These are phyloP conservation scores for Lactifluus volemus DNA, from an alignment of 768 basidiomycete species.

Conservation along the genomic window DNA sequence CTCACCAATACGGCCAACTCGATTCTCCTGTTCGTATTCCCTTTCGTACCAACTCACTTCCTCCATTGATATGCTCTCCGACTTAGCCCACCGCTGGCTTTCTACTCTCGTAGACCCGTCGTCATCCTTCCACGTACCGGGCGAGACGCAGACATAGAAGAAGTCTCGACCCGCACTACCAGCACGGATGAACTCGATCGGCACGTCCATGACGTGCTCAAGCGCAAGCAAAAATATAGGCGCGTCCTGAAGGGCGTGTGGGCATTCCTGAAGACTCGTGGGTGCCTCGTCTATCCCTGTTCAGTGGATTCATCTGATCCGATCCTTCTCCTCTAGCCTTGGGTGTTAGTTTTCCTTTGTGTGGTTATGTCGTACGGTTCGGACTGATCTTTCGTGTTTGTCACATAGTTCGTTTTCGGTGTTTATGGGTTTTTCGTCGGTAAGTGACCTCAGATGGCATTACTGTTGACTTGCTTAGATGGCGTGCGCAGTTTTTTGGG, in stretches of 20 bases:
- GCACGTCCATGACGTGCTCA: slow-evolving; percentile 72
- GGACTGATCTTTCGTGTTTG: background rate
- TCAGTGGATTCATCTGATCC: background rate
- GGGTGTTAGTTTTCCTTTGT: slow-evolving; percentile 40
- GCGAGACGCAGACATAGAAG: slow-evolving; percentile 20
- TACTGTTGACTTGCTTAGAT: background rate
- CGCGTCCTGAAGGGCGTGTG: slow-evolving; percentile 63
- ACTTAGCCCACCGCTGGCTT: slow-evolving; percentile 55
- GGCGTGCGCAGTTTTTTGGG: slow-evolving; percentile 62
- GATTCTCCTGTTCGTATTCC: slow-evolving; percentile 48
- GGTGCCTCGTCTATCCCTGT: slow-evolving; percentile 22
- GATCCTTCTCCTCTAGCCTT: slow-evolving; percentile 36
- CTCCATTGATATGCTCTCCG: background rate
- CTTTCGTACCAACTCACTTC: background rate
- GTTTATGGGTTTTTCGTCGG: slow-evolving; percentile 74
- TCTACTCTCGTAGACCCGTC: slow-evolving; percentile 63
- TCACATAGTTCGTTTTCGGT: slow-evolving; percentile 45
- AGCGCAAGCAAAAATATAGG: slow-evolving; percentile 47
- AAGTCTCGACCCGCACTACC: slow-evolving; percentile 32
- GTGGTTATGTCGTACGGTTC: background rate
- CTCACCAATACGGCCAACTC: slow-evolving; percentile 76
- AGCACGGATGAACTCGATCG: slow-evolving; percentile 45
- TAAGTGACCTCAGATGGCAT: slow-evolving; percentile 24
- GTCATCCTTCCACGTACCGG: slow-evolving; percentile 41
- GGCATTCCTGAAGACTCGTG: slow-evolving; percentile 80